These are phyloP conservation scores for Morella rubra DNA, from an alignment of 306 rosid species.

Conservation along the genomic window DNA sequence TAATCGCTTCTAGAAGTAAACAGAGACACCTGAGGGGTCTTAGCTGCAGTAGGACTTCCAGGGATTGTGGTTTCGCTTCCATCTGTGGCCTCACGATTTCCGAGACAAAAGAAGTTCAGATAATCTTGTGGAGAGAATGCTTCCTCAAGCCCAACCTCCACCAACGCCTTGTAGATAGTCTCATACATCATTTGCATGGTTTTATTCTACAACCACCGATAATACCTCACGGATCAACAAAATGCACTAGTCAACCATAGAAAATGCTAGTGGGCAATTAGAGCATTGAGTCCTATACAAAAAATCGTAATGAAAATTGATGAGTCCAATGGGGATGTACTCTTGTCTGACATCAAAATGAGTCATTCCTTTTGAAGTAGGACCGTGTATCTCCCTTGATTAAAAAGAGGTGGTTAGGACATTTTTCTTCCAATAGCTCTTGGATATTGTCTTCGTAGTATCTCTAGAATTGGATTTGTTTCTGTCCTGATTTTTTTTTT, in stretches of 20 bases:
- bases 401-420: no score
- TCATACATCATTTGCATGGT: slow-evolving; percentile 99
- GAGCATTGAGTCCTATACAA: not conserved
- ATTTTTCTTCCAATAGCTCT: no score
- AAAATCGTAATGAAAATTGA: not conserved
- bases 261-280: not conserved
- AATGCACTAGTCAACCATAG: slow-evolving; percentile 15
- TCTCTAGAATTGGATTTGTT: no score
- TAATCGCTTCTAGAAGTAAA: slow-evolving; percentile 5
- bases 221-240: slow-evolving; percentile 10
- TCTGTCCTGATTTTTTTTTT: no score
- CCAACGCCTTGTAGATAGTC: slow-evolving; percentile 80
- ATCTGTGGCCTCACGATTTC: slow-evolving; percentile 76
- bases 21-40: slow-evolving; percentile 72
- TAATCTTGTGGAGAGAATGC: slow-evolving; percentile 86
- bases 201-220: slow-evolving; percentile 58
- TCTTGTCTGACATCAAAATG: not conserved
- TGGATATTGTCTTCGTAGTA: no score
- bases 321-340: not conserved
- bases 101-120: slow-evolving; percentile 94
- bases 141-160: slow-evolving; percentile 80
- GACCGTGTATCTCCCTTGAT: not conserved
- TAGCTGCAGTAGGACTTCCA: slow-evolving; percentile 65
- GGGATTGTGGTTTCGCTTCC: slow-evolving; percentile 32
- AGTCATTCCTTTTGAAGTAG: not conserved